Percentiles rank a stretch among this genome's conserved stretches.
Conservation (phyloP, 148 eudicot species). For the Silene latifolia region DNA sequence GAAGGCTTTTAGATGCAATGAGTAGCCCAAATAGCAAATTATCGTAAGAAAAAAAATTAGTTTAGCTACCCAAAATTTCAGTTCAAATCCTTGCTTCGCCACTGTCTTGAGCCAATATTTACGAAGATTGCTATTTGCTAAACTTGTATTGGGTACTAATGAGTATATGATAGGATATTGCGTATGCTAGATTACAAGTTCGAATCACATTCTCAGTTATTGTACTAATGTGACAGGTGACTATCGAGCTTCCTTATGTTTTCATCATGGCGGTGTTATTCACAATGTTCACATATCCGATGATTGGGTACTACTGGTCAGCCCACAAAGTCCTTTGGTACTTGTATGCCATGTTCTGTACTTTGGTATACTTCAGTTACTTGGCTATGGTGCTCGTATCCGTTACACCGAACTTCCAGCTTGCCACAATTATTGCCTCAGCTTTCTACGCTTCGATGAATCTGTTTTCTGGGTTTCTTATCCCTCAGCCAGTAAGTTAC, state of each 20-base stretch:
- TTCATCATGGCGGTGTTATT: slow-evolving; percentile 41
- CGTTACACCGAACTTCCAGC: slow-evolving; percentile 52
- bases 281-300: slow-evolving; percentile 61
- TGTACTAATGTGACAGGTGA: slow-evolving; percentile 36
- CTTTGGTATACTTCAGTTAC: slow-evolving; percentile 57
- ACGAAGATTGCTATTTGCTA: no score
- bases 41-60: no score
- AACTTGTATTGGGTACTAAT: no score
- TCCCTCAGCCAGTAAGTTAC: slow-evolving; percentile 64
- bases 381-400: slow-evolving; percentile 70
- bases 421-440: slow-evolving; percentile 45
- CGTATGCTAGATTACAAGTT: no score
- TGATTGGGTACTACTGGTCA: slow-evolving; percentile 65
- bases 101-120: no score
- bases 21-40: no score
- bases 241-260: slow-evolving; percentile 65
- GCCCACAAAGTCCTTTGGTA: slow-evolving; percentile 65
- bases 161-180: no score
- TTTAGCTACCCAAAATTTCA: no score
- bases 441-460: slow-evolving; percentile 43
- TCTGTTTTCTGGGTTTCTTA: slow-evolving; percentile 63
- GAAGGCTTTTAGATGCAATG: no score
- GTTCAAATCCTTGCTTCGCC: no score
- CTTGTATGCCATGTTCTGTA: slow-evolving; percentile 55
- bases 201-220: no score